Percentiles rank a stretch among this genome's conserved stretches.
These are phyloP conservation scores for Citrus cavaleriei DNA, from an alignment of 345 rosid species.

Conservation along the genomic window DNA sequence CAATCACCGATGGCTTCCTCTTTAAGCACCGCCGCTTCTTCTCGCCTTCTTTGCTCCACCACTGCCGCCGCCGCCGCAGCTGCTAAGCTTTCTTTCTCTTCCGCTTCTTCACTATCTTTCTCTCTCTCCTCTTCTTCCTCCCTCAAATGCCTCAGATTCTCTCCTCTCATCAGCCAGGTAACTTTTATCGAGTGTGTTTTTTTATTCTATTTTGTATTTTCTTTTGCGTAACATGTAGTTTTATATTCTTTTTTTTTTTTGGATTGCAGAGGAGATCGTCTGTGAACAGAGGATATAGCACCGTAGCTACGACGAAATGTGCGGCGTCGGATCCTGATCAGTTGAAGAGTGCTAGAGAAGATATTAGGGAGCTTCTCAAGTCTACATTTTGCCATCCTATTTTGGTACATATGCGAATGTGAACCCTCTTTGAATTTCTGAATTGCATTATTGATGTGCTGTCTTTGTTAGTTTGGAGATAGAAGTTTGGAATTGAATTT, in stretches of 20 bases:
- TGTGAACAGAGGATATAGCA: conserved; percentile 32
- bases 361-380: conserved; percentile 75
- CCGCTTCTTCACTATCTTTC: conserved; percentile 25
- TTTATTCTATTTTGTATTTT: neutral
- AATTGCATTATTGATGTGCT: neutral
- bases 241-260: neutral
- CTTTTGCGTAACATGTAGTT: neutral
- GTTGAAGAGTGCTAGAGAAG: conserved; percentile 83
- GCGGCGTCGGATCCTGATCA: conserved; percentile 80
- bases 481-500: neutral
- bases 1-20: conserved; percentile 47
- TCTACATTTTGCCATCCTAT: conserved; percentile 82
- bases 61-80: conserved; percentile 25
- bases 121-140: conserved; percentile 31
- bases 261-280: conserved; percentile 36
- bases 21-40: conserved; percentile 46
- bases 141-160: conserved; percentile 47
- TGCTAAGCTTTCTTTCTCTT: conserved; percentile 23
- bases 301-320: conserved; percentile 42
- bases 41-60: conserved; percentile 50
- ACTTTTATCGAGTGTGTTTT: conserved; percentile 3
- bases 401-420: conserved; percentile 36
- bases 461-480: neutral
- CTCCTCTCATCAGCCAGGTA: conserved; percentile 54
- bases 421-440: neutral